A percentile compares a stretch with the other conserved stretches of the same genome.
phyloP scores from a whole-genome alignment of 2,329 filamentous ascomycete species.

The Colletotrichum chlorophyti region DNA sequence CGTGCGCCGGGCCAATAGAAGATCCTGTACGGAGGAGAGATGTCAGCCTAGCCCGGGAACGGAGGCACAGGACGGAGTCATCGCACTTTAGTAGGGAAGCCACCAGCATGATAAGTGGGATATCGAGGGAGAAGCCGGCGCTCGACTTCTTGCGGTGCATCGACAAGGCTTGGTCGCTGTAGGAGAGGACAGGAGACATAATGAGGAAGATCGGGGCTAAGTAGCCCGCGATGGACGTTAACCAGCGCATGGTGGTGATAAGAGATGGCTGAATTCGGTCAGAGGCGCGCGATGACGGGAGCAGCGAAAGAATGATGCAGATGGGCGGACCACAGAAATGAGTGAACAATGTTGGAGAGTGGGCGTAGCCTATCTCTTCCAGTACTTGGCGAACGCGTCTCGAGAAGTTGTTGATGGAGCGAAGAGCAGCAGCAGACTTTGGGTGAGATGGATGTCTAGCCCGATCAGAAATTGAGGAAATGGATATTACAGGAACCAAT shows the following conservation, averaged over 20 bases:
- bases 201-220: slow-evolving; percentile 69
- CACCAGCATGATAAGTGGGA: slow-evolving; percentile 75
- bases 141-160: slow-evolving; percentile 71
- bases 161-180: slow-evolving; percentile 69
- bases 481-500: slow-evolving; percentile 18
- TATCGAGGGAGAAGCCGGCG: slow-evolving; percentile 74
- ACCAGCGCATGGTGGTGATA: slow-evolving; percentile 17
- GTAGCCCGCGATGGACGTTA: slow-evolving; percentile 53
- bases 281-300: not conserved
- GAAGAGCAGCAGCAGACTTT: slow-evolving; percentile 3
- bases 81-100: slow-evolving; percentile 69
- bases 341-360: not conserved
- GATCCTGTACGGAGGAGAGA: slow-evolving; percentile 52
- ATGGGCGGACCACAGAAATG: too few relatives aligned
- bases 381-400: slow-evolving; percentile 13
- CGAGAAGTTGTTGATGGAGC: slow-evolving; percentile 17
- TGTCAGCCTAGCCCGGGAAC: slow-evolving; percentile 20
- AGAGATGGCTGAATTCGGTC: not conserved
- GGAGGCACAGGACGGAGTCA: not conserved
- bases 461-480: slow-evolving; percentile 13
- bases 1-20: slow-evolving; percentile 74
- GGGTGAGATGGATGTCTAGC: slow-evolving; percentile 18
- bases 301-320: not conserved
- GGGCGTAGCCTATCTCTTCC: not conserved
- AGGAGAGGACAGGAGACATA: slow-evolving; percentile 68